A percentile compares a stretch with the other conserved stretches of the same genome.
Conservation (phyloP, 176 grass and related monocot genomes). For the Juncus effusus region DNA sequence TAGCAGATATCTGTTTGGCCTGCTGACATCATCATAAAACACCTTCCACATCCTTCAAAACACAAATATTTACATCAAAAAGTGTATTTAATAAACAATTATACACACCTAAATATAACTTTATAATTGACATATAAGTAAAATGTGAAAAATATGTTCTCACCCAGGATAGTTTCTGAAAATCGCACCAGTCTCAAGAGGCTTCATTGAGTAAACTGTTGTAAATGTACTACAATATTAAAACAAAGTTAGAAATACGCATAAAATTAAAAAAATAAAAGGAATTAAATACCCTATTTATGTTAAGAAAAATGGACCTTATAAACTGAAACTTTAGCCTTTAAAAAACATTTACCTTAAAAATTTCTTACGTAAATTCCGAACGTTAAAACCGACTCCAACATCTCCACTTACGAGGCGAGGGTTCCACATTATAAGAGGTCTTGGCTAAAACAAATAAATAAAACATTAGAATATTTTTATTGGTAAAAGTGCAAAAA, state of each 20-base stretch:
- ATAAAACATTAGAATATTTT: constrained; percentile 37
- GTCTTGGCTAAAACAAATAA: constrained; percentile 56
- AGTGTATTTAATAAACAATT: not conserved
- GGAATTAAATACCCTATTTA: not conserved
- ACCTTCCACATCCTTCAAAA: constrained; percentile 81
- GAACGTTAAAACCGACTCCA: constrained; percentile 94
- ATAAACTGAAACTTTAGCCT: not conserved
- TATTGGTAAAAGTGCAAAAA: constrained; percentile 4
- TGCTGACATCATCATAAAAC: constrained; percentile 75
- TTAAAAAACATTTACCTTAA: constrained; percentile 47
- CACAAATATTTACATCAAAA: constrained; percentile 16
- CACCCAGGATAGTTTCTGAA: constrained; percentile 93
- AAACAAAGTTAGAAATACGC: constrained; percentile 11
- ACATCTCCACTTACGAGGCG: constrained; percentile 90
- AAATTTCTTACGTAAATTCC: constrained; percentile 76
- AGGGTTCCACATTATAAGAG: constrained; percentile 97
- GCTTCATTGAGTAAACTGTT: constrained; percentile 87
- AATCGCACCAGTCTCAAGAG: constrained; percentile 76
- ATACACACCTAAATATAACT: constrained; percentile 15
- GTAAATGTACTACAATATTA: constrained; percentile 79
- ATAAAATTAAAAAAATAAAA: not conserved
- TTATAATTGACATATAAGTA: not conserved
- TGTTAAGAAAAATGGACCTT: not conserved
- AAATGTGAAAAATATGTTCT: constrained; percentile 19
- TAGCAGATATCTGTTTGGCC: constrained; percentile 81